Conservation (phyloP, 2,329 filamentous ascomycete genomes). For the Tolypocladium inflatum region DNA sequence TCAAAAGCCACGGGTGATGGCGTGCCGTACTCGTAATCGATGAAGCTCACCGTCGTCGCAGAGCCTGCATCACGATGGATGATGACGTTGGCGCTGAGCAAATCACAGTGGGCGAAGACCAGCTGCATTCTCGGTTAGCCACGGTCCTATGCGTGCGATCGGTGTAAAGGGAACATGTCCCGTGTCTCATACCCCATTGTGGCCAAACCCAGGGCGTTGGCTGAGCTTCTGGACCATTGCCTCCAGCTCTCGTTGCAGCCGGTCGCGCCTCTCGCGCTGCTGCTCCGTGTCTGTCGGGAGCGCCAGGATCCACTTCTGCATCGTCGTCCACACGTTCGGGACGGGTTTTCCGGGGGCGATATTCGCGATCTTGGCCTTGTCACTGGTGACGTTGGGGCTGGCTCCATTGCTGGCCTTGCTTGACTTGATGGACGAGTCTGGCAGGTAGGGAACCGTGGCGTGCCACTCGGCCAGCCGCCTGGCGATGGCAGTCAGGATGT, state of each 20-base stretch:
- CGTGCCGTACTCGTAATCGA: slow-evolving; percentile 97
- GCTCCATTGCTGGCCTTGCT: slow-evolving; percentile 21
- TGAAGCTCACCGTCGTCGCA: slow-evolving; percentile 55
- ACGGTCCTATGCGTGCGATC: neutral
- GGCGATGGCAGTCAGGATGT: slow-evolving; percentile 76
- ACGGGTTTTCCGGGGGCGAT: slow-evolving; percentile 58
- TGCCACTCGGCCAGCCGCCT: slow-evolving; percentile 88
- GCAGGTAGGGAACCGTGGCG: slow-evolving; percentile 55
- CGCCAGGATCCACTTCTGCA: slow-evolving; percentile 91
- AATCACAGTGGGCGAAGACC: slow-evolving; percentile 90
- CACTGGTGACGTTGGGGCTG: slow-evolving; percentile 21
- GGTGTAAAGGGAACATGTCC: neutral
- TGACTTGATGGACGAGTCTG: slow-evolving; percentile 15
- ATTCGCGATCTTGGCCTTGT: slow-evolving; percentile 34
- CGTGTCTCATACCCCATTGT: slow-evolving; percentile 52
- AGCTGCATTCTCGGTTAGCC: slow-evolving; percentile 39
- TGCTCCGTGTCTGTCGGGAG: slow-evolving; percentile 64
- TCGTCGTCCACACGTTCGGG: slow-evolving; percentile 90
- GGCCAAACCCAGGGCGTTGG: slow-evolving; percentile 65
- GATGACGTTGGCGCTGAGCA: slow-evolving; percentile 95
- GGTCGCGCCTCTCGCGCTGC: slow-evolving; percentile 56
- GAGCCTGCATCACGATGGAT: slow-evolving; percentile 42
- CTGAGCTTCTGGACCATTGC: slow-evolving; percentile 63
- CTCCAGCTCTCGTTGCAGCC: slow-evolving; percentile 66
- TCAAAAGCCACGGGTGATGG: slow-evolving; percentile 93